Evolutionary conservation across 495 filamentous ascomycete genomes (phyloP).

Genomic region (Penicillium flavigenum): DNA sequence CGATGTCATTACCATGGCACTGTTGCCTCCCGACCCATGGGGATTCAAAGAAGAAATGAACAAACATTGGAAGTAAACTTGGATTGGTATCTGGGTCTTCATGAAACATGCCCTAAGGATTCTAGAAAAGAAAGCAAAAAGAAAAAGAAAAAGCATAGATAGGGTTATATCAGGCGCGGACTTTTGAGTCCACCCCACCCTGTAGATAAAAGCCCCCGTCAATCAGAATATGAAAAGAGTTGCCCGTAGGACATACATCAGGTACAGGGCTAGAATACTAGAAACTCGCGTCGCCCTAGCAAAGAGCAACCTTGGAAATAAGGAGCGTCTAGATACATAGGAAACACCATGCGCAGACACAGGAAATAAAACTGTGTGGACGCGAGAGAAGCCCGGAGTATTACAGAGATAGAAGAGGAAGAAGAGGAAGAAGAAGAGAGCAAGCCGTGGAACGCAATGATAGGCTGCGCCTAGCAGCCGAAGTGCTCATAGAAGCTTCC

Average conservation of each 20-base stretch:
- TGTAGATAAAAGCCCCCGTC: background rate
- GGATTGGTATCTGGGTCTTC: background rate
- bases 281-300: background rate
- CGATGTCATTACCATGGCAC: constrained; percentile 15
- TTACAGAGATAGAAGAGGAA: background rate
- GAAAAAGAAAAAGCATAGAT: background rate
- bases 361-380: background rate
- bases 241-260: background rate
- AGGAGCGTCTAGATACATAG: background rate
- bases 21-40: background rate
- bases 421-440: background rate
- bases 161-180: background rate
- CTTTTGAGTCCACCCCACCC: background rate
- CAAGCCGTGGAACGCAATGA: background rate
- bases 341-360: background rate
- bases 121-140: background rate
- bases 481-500: background rate
- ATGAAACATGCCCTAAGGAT: background rate
- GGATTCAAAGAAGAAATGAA: background rate
- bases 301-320: background rate
- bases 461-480: background rate
- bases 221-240: background rate
- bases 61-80: background rate
- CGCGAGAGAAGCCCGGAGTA: background rate
- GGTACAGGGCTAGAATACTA: background rate